Percentiles rank a stretch among this genome's conserved stretches.
Evolutionary conservation across 768 basidiomycete species (phyloP).

Genomic region (Brasilioporus rufonigricans): DNA sequence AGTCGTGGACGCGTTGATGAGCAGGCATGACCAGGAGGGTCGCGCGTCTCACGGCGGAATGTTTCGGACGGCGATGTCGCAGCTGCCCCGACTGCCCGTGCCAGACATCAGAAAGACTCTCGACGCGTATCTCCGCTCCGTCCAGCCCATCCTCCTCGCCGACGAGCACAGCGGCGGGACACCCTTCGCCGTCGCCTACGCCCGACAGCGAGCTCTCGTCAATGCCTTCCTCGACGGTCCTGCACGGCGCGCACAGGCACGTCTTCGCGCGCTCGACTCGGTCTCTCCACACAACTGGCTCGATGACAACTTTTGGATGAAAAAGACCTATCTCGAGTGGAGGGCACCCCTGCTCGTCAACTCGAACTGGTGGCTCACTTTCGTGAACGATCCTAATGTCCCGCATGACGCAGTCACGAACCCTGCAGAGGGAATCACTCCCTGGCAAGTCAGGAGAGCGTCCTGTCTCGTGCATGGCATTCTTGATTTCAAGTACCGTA

Average conservation of each 20-base stretch:
- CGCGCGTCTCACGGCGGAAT: slow-evolving; percentile 12
- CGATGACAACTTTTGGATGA: slow-evolving; percentile 89
- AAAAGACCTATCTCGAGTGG: slow-evolving; percentile 86
- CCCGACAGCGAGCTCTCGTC: slow-evolving; percentile 22
- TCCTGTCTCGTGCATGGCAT: slow-evolving; percentile 77
- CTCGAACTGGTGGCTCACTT: slow-evolving; percentile 96
- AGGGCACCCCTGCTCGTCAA: slow-evolving; percentile 82
- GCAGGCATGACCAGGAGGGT: slow-evolving; percentile 18
- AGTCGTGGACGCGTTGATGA: slow-evolving; percentile 40
- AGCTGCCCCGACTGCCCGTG: slow-evolving; percentile 80
- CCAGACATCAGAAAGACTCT: slow-evolving; percentile 76
- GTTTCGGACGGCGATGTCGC: slow-evolving; percentile 44
- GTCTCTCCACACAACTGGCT: slow-evolving; percentile 90
- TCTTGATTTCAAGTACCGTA: slow-evolving; percentile 66
- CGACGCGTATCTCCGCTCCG: slow-evolving; percentile 70
- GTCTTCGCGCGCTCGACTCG: slow-evolving; percentile 66
- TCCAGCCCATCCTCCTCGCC: slow-evolving; percentile 78
- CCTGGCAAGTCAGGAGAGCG: slow-evolving; percentile 84
- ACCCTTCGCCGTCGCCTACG: slow-evolving; percentile 36
- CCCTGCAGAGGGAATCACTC: slow-evolving; percentile 45
- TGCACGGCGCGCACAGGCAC: slow-evolving; percentile 20
- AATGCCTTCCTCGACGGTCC: slow-evolving; percentile 10
- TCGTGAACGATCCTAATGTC: slow-evolving; percentile 67
- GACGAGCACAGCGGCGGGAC: slow-evolving; percentile 59
- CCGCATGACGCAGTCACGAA: slow-evolving; percentile 39